Conservation (phyloP, 768 basidiomycete genomes). For the Panus rudis region DNA sequence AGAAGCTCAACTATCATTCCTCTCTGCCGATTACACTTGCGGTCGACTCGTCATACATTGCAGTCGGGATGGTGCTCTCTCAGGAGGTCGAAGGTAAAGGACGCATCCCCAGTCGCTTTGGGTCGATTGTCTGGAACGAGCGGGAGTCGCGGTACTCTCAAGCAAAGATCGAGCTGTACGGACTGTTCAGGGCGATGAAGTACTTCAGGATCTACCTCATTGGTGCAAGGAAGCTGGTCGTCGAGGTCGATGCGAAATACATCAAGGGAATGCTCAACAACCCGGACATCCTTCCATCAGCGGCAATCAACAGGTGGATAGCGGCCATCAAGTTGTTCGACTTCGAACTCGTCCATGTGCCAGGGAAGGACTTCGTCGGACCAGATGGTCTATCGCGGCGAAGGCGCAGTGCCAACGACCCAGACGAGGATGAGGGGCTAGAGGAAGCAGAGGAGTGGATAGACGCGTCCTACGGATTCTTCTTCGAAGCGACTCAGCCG, state of each 20-base stretch:
- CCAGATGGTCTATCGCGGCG: conserved; percentile 33
- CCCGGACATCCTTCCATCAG: conserved; percentile 30
- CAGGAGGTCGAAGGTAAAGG: conserved; percentile 20
- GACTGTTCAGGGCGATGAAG: conserved; percentile 17
- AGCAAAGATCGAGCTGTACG: conserved; percentile 23
- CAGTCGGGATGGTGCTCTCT: conserved; percentile 31
- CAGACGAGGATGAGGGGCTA: conserved; percentile 10
- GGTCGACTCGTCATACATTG: conserved; percentile 31
- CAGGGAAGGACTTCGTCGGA: conserved; percentile 25
- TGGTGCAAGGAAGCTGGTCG: conserved; percentile 23
- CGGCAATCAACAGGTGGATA: conserved; percentile 36
- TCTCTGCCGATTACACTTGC: conserved; percentile 23
- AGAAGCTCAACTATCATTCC: conserved; percentile 27
- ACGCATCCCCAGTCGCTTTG: conserved; percentile 23
- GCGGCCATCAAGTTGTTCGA: conserved; percentile 30
- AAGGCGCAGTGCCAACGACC: too few species aligned
- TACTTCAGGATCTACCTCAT: conserved; percentile 19
- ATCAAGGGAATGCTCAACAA: conserved; percentile 38
- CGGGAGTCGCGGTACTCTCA: conserved; percentile 20
- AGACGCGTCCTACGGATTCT: too few species aligned
- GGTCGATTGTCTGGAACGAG: conserved; percentile 28
- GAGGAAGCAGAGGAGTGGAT: conserved; percentile 12
- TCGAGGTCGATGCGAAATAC: conserved; percentile 34
- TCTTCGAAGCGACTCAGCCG: too few species aligned
- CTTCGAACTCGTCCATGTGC: conserved; percentile 32